A percentile compares a stretch with the other conserved stretches of the same genome.
phyloP scores from a whole-genome alignment of 2,329 filamentous ascomycete genomes.

The Talaromyces sp. region DNA sequence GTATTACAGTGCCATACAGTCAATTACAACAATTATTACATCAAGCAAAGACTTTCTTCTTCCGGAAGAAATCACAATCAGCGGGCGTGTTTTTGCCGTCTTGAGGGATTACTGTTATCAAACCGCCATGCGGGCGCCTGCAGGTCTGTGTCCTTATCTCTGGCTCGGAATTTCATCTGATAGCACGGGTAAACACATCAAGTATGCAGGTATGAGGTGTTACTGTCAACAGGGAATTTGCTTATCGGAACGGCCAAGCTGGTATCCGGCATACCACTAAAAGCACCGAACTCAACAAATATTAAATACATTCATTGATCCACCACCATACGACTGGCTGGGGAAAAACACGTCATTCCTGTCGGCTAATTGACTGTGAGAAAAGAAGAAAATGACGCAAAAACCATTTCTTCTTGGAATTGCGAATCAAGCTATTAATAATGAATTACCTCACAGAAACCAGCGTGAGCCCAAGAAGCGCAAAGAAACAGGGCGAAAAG shows the following conservation, averaged over 20 bases:
- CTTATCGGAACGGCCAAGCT: neutral
- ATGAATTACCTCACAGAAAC: constrained; percentile 1
- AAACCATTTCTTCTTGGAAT: neutral
- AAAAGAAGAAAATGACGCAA: neutral
- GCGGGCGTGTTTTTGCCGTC: neutral
- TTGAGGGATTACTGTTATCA: neutral
- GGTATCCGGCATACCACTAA: neutral
- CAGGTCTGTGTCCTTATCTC: neutral
- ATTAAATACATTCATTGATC: neutral
- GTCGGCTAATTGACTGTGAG: neutral
- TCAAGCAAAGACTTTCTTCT: neutral
- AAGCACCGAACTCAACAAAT: neutral
- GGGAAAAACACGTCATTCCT: neutral
- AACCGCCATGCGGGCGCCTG: neutral
- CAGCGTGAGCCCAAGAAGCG: neutral
- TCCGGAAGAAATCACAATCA: neutral
- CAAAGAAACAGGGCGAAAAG: neutral
- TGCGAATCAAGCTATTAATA: constrained; percentile 1
- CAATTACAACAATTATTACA: neutral
- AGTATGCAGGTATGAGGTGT: neutral
- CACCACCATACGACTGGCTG: neutral
- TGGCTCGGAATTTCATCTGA: neutral
- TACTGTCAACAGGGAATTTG: neutral
- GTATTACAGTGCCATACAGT: neutral
- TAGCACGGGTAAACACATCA: neutral